Conservation (phyloP, 169 alveolate genomes). For the Sarcocystis neurona region DNA sequence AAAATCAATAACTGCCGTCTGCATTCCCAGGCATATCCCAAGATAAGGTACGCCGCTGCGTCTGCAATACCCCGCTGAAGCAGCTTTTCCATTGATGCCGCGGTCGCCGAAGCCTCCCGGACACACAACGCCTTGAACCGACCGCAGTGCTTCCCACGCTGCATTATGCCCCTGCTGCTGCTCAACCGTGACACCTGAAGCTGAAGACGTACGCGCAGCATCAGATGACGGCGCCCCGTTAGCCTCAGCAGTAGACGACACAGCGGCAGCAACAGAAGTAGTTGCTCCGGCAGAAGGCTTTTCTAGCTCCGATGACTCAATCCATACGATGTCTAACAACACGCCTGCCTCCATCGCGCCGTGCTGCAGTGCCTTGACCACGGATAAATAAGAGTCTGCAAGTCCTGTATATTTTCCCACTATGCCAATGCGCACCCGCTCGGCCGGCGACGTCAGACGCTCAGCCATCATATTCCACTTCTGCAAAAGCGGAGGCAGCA, state of each 20-base stretch:
- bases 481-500: not conserved
- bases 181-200: too few relatives aligned
- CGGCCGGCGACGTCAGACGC: conserved; percentile 43
- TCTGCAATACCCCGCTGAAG: conserved; percentile 88
- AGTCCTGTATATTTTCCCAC: conserved; percentile 93
- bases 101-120: conserved; percentile 97
- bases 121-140: conserved; percentile 88
- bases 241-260: not conserved
- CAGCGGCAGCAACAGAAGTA: conserved; percentile 33
- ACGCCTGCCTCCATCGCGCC: conserved; percentile 87
- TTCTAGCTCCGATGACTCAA: conserved; percentile 75
- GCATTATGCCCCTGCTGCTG: conserved; percentile 67
- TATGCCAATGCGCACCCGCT: conserved; percentile 82
- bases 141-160: conserved; percentile 78
- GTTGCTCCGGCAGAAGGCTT: conserved; percentile 46
- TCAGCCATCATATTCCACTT: conserved; percentile 52
- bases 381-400: conserved; percentile 91
- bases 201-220: too few relatives aligned
- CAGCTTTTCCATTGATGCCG: conserved; percentile 89
- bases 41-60: conserved; percentile 60
- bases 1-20: conserved; percentile 85
- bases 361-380: conserved; percentile 91
- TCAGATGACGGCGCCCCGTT: not conserved
- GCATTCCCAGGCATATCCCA: conserved; percentile 96
- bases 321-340: conserved; percentile 77